Evolutionary conservation across 371 early-diverging fungal genomes (phyloP).

Genomic region (Phascolomyces articulosus): DNA sequence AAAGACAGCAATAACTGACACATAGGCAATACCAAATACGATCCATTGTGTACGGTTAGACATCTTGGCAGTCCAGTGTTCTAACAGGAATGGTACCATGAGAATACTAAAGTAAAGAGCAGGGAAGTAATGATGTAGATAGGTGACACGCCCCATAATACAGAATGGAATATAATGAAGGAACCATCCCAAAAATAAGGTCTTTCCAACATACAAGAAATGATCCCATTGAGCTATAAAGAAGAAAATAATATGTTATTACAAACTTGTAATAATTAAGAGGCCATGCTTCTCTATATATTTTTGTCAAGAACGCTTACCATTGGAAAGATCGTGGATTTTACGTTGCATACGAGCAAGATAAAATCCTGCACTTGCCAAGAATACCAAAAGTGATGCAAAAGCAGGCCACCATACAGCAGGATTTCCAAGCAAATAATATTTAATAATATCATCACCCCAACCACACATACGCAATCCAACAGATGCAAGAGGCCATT

Average conservation of each 20-base stretch:
- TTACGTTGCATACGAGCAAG: constrained; percentile 72
- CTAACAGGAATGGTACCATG: constrained; percentile 71
- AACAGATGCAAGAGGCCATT: constrained; percentile 94
- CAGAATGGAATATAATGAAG: constrained; percentile 98
- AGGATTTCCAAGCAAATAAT: constrained; percentile 96
- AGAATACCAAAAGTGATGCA: constrained; percentile 64
- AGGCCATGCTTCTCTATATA: background rate
- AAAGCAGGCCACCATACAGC: constrained; percentile 93
- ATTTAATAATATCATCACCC: constrained; percentile 91
- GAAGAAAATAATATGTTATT: too few relatives aligned
- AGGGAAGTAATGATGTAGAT: constrained; percentile 99
- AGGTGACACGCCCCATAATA: constrained; percentile 97
- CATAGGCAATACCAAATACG: constrained; percentile 53
- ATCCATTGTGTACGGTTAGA: constrained; percentile 27
- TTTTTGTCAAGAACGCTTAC: constrained; percentile 19
- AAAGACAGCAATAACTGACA: constrained; percentile 59
- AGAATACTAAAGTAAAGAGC: constrained; percentile 95
- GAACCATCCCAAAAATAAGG: constrained; percentile 89
- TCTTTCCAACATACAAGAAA: constrained; percentile 72
- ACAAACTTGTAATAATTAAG: too few relatives aligned
- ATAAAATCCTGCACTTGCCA: constrained; percentile 51
- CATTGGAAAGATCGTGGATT: constrained; percentile 61
- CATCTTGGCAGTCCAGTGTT: constrained; percentile 58
- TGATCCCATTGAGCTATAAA: constrained; percentile 71
- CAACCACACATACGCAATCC: constrained; percentile 98